Evolutionary conservation across 768 basidiomycete genomes (phyloP).

Genomic region (Naganishia kalamii): DNA sequence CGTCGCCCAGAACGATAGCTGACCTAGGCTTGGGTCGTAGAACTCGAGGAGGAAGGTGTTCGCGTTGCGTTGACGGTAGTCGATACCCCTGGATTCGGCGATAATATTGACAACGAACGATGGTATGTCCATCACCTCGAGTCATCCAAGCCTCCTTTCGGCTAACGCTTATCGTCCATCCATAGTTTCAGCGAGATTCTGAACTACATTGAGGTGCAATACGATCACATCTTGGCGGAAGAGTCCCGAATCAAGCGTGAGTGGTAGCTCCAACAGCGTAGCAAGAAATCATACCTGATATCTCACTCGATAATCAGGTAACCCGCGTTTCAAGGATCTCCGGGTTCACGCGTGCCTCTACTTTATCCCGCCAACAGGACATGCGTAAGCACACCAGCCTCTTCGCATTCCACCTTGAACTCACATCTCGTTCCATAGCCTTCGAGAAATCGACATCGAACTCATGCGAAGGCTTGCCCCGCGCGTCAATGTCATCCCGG

Average conservation of each 20-base stretch:
- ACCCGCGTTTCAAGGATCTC: slow-evolving; percentile 85
- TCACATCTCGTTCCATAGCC: slow-evolving; percentile 36
- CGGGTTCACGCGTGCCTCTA: slow-evolving; percentile 92
- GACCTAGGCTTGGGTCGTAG: slow-evolving; percentile 49
- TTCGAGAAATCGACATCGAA: slow-evolving; percentile 98
- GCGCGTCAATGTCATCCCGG: slow-evolving; percentile 97
- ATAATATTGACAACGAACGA: slow-evolving; percentile 98
- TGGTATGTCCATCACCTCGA: slow-evolving; percentile 60
- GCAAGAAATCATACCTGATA: neutral
- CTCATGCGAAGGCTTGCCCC: slow-evolving; percentile 96
- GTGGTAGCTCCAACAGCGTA: neutral
- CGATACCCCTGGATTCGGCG: slow-evolving; percentile 97
- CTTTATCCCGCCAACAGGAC: slow-evolving; percentile 98
- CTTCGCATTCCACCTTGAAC: neutral
- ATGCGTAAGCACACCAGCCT: slow-evolving; percentile 61
- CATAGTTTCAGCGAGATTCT: slow-evolving; percentile 92
- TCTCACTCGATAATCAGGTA: neutral
- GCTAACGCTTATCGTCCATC: neutral
- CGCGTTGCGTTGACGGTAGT: slow-evolving; percentile 96
- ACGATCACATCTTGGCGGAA: slow-evolving; percentile 96
- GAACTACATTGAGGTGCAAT: slow-evolving; percentile 93
- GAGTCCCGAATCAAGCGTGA: slow-evolving; percentile 93
- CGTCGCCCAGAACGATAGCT: neutral
- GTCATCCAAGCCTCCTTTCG: neutral
- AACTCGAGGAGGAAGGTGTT: slow-evolving; percentile 97